phyloP scores from a whole-genome alignment of 352 stramenopile genomes.

The Globisporangium middletonii region DNA sequence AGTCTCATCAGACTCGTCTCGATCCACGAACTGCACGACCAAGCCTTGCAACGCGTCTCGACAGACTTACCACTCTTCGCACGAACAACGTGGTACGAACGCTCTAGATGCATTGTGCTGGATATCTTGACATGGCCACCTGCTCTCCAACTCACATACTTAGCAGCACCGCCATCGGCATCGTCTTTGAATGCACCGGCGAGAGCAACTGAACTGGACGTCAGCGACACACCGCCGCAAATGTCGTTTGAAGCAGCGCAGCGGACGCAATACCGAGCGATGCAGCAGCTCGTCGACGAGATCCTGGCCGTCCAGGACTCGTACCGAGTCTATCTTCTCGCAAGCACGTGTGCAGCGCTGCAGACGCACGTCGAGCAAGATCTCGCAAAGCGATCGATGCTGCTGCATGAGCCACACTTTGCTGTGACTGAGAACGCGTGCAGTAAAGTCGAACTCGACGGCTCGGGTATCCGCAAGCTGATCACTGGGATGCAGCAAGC shows the following conservation, averaged over 20 bases:
- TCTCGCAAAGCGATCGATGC: slow-evolving; percentile 1
- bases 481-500: neutral
- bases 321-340: slow-evolving; percentile 5
- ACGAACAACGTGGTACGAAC: too few relatives aligned
- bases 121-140: too few relatives aligned
- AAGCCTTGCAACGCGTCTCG: neutral
- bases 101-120: too few relatives aligned
- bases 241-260: slow-evolving; percentile 3
- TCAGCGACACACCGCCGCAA: neutral
- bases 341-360: neutral
- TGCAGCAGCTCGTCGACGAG: slow-evolving; percentile 7
- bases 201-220: neutral
- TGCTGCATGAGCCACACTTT: slow-evolving; percentile 4
- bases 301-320: slow-evolving; percentile 7
- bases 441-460: neutral
- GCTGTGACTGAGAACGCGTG: neutral
- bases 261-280: slow-evolving; percentile 5
- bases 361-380: slow-evolving; percentile 5
- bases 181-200: neutral
- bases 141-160: too few relatives aligned
- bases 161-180: too few relatives aligned
- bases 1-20: neutral
- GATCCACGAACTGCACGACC: neutral
- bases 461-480: neutral
- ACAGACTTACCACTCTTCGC: neutral